phyloP scores from a whole-genome alignment of 805 yeast genomes.

The Wickerhamia fluorescens region DNA sequence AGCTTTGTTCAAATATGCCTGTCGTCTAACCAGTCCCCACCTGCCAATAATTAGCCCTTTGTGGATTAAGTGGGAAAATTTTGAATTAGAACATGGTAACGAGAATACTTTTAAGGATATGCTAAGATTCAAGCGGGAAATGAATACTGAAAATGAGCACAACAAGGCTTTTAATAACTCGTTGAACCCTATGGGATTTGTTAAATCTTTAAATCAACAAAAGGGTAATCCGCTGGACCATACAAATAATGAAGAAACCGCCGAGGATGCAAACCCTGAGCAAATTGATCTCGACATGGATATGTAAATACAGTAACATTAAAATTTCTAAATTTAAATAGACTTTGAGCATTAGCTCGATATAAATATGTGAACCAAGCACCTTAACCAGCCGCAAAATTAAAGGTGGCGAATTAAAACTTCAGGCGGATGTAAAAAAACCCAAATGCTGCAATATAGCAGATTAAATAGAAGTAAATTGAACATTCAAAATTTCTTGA shows the following conservation, averaged over 20 bases:
- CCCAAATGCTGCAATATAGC: background rate
- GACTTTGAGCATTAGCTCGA: too few relatives aligned
- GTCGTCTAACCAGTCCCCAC: slow-evolving; percentile 16
- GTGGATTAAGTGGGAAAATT: slow-evolving; percentile 69
- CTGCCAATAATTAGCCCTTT: slow-evolving; percentile 5
- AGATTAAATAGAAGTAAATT: background rate
- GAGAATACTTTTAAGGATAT: slow-evolving; percentile 69
- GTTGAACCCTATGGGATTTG: slow-evolving; percentile 42
- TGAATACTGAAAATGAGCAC: slow-evolving; percentile 15
- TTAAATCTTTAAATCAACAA: slow-evolving; percentile 37
- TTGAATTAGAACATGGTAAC: slow-evolving; percentile 67
- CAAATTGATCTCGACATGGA: slow-evolving; percentile 53
- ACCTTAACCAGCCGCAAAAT: too few relatives aligned
- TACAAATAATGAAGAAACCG: slow-evolving; percentile 1
- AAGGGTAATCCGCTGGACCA: slow-evolving; percentile 1
- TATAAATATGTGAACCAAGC: too few relatives aligned
- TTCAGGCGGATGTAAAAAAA: background rate
- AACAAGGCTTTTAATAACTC: slow-evolving; percentile 8
- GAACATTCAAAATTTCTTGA: slow-evolving; percentile 15
- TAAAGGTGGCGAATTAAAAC: too few relatives aligned
- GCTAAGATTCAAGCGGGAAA: slow-evolving; percentile 51
- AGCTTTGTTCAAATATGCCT: slow-evolving; percentile 42
- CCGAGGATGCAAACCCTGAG: slow-evolving; percentile 40
- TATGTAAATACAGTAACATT: slow-evolving; percentile 3
- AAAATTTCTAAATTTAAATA: too few relatives aligned